Base-by-base conservation (phyloP, 257 asterid species). In the Solanum neorickii region DNA sequence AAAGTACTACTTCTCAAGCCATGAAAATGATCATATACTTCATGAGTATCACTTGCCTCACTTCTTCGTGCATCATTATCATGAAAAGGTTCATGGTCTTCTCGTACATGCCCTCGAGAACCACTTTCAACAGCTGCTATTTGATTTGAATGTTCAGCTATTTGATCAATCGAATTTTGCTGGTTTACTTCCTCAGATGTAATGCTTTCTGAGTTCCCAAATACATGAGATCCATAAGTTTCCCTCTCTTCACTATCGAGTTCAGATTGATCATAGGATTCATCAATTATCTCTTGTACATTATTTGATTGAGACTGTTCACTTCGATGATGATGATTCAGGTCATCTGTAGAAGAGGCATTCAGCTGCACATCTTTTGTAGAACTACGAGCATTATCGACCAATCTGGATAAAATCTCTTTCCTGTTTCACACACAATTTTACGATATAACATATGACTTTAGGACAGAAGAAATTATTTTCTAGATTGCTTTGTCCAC, bases 361-460 rank as follows among this genome's bases (percentile, higher is more conserved):
- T 73, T 73, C 27, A 87, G 65, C 86, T 87, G 92, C 46, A 88
- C 66, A 76, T 44, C 85, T 84, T 90, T 89, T 49, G 59, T 83
- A 37, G 92, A 90, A 82, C 87, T 76, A 52, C 88, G 88, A 74
- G 89, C 87, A 86, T 92, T 85, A 85, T 59, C 86, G 85, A 89
- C 94, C 93, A 92, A 69, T 91, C 92, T 94, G 82, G 98, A 94
- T 78, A 93, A 93, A 87, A 95, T 94, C 83, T 92, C 99, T 90
- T 94, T 98, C 93, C 99, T 95, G 94, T 66, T 90, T 49, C 80
- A 73, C 86, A 66, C 41, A 14, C 5, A 27, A 46, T 47, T 52
- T 84, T 33, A 33, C 18, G 47, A 35, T 73, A 9, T 33, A 35
- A 31, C 52, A 15, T 60, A 60, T 62, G 76, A 73, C 9, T 35